A percentile compares a stretch with the other conserved stretches of the same genome.
These are phyloP conservation scores for Ustilago loliicola DNA, from an alignment of 1,284 basidiomycete species.

Conservation along the genomic window DNA sequence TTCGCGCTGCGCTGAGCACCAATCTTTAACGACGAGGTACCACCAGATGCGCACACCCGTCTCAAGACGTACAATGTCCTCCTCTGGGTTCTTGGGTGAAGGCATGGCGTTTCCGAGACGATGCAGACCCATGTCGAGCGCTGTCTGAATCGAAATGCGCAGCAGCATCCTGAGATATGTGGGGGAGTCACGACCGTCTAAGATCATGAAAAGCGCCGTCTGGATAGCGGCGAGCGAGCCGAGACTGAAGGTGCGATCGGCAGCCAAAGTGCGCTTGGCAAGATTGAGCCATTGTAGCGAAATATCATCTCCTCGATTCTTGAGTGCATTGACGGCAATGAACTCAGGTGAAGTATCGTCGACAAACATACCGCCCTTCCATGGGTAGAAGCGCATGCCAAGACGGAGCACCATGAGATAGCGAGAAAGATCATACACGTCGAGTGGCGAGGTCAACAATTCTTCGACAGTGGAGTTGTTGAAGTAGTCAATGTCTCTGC, in stretches of 20 bases:
- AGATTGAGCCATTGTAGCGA: conserved; percentile 50
- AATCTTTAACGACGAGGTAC: conserved; percentile 60
- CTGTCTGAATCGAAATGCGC: conserved; percentile 57
- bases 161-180: conserved; percentile 48
- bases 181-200: conserved; percentile 52
- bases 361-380: conserved; percentile 32
- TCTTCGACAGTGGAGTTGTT: conserved; percentile 38
- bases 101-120: conserved; percentile 54
- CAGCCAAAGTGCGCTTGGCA: conserved; percentile 43
- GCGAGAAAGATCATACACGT: conserved; percentile 50
- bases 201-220: conserved; percentile 53
- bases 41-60: conserved; percentile 60
- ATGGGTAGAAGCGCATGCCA: conserved; percentile 61
- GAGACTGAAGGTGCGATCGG: conserved; percentile 45
- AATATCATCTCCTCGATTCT: conserved; percentile 49
- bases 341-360: conserved; percentile 43
- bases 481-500: conserved; percentile 48
- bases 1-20: conserved; percentile 58
- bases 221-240: conserved; percentile 54
- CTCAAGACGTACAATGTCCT: conserved; percentile 52
- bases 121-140: conserved; percentile 59
- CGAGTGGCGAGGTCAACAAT: conserved; percentile 33
- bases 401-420: conserved; percentile 57
- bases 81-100: conserved; percentile 16
- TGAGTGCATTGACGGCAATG: conserved; percentile 48